Conservation (phyloP, 2,329 filamentous ascomycete genomes). For the Sclerotiophoma versabilis region DNA sequence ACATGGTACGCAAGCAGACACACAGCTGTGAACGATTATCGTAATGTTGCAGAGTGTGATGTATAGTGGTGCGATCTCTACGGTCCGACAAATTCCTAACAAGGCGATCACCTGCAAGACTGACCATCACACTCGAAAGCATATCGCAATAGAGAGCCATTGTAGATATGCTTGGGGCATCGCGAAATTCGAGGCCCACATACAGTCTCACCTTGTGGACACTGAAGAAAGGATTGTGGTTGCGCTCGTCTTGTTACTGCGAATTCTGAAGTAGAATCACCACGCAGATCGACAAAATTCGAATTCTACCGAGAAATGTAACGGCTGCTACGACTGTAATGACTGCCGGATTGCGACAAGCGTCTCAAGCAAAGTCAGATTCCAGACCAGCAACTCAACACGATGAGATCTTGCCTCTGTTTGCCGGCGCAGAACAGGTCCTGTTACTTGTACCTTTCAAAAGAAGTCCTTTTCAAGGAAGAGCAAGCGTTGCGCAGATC, state of each 20-base stretch:
- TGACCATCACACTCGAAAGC: background rate
- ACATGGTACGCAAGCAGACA: background rate
- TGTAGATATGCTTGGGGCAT: background rate
- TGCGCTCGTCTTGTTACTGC: background rate
- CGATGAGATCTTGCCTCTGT: slow-evolving; percentile 2
- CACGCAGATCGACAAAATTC: background rate
- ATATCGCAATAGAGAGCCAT: background rate
- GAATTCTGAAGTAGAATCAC: background rate
- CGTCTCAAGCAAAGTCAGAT: background rate
- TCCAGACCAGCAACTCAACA: background rate
- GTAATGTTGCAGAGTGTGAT: slow-evolving; percentile 7
- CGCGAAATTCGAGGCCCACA: background rate
- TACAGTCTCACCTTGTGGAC: background rate
- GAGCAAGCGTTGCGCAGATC: no score
- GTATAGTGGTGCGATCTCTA: background rate
- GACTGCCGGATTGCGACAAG: slow-evolving; percentile 4
- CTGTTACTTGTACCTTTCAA: background rate
- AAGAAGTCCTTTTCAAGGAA: slow-evolving; percentile 11
- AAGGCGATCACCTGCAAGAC: background rate
- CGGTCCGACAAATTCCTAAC: background rate
- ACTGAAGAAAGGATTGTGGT: background rate
- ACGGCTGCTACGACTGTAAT: background rate
- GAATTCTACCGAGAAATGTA: background rate
- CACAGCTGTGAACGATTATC: background rate
- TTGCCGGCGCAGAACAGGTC: background rate